phyloP scores from a whole-genome alignment of 169 alveolate genomes.

The Plasmodium vinckei region DNA sequence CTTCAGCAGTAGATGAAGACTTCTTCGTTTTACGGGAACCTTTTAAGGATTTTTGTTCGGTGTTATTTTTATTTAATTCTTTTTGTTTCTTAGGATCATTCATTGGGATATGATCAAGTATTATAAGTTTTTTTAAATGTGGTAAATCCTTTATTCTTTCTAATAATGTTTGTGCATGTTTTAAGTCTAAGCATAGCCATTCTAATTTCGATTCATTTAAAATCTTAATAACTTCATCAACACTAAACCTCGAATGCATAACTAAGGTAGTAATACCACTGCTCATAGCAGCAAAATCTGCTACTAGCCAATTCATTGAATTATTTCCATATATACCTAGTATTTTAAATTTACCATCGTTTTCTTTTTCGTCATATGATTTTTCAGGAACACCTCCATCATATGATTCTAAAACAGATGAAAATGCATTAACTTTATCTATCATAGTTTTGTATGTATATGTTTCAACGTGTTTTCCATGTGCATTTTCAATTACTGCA shows the following conservation, averaged over 20 bases:
- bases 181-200: conserved; percentile 55
- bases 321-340: conserved; percentile 65
- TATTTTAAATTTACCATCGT: conserved; percentile 25
- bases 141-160: conserved; percentile 10
- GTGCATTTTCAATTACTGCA: conserved; percentile 12
- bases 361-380: conserved; percentile 31
- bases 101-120: conserved; percentile 14
- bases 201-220: conserved; percentile 39
- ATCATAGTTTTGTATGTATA: conserved; percentile 13
- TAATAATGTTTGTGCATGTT: conserved; percentile 4
- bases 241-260: conserved; percentile 67
- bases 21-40: too few relatives aligned
- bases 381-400: conserved; percentile 64
- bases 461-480: conserved; percentile 9
- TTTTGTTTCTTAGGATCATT: not conserved
- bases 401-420: not conserved
- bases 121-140: conserved; percentile 30
- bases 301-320: conserved; percentile 54
- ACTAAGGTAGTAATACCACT: conserved; percentile 40
- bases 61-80: too few relatives aligned
- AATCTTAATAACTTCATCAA: conserved; percentile 35
- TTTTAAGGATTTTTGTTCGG: too few relatives aligned
- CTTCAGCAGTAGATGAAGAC: too few relatives aligned
- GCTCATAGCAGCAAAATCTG: conserved; percentile 25
- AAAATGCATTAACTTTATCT: not conserved